These are phyloP conservation scores for Claviceps cyperi DNA, from an alignment of 2,329 filamentous ascomycete genomes.

Conservation along the genomic window DNA sequence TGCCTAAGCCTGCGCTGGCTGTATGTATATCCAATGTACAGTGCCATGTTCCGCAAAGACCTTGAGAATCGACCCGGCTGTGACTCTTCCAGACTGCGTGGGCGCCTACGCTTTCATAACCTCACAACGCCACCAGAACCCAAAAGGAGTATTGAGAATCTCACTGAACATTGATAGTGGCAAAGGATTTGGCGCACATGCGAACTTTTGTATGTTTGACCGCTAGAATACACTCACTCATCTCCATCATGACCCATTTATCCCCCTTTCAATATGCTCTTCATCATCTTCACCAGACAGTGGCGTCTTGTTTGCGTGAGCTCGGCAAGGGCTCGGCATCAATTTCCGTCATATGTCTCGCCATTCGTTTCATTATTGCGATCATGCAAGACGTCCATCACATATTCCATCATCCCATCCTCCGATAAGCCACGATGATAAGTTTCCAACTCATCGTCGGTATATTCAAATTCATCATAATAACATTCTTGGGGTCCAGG, in stretches of 20 bases:
- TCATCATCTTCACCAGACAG: slow-evolving; percentile 9
- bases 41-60: too few relatives aligned
- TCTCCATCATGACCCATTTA: slow-evolving; percentile 4
- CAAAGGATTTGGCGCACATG: slow-evolving; percentile 7
- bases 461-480: too few relatives aligned
- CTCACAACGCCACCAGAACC: not conserved
- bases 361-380: not conserved
- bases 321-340: slow-evolving; percentile 4
- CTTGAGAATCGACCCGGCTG: not conserved
- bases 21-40: too few relatives aligned
- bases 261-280: slow-evolving; percentile 1
- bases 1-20: too few relatives aligned
- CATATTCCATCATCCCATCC: too few relatives aligned
- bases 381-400: too few relatives aligned
- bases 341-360: slow-evolving; percentile 7
- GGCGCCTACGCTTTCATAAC: too few relatives aligned
- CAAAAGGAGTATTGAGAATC: slow-evolving; percentile 5
- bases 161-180: slow-evolving; percentile 23
- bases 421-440: too few relatives aligned
- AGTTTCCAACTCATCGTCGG: too few relatives aligned
- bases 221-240: not conserved
- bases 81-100: too few relatives aligned
- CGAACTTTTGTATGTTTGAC: too few relatives aligned
- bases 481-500: too few relatives aligned
- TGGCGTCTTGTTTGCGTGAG: slow-evolving; percentile 14